Evolutionary conservation across 306 rosid species (phyloP).

Genomic region (cucumber (Cucumis sativus)): Cucumber_9930_V3 NC_026660.2:10695001-10695500

Average conservation of each 20-base stretch:
- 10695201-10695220: neutral
- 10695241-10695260: neutral
- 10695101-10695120: neutral
- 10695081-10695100: neutral
- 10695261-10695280: neutral
- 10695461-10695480: neutral
- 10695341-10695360: neutral
- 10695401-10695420: neutral
- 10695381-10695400: neutral
- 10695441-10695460: neutral
- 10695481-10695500: neutral
- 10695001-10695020: conserved; percentile 50
- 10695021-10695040: conserved; percentile 48
- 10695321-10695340: neutral
- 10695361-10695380: neutral
- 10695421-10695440: neutral
- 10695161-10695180: neutral
- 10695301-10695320: neutral
- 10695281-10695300: neutral
- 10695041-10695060: neutral
- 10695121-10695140: neutral
- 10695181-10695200: neutral
- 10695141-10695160: neutral
- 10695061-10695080: neutral
- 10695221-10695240: neutral